These are phyloP conservation scores for Starmerella stellata DNA, from an alignment of 805 yeast species.

Conservation along the genomic window DNA sequence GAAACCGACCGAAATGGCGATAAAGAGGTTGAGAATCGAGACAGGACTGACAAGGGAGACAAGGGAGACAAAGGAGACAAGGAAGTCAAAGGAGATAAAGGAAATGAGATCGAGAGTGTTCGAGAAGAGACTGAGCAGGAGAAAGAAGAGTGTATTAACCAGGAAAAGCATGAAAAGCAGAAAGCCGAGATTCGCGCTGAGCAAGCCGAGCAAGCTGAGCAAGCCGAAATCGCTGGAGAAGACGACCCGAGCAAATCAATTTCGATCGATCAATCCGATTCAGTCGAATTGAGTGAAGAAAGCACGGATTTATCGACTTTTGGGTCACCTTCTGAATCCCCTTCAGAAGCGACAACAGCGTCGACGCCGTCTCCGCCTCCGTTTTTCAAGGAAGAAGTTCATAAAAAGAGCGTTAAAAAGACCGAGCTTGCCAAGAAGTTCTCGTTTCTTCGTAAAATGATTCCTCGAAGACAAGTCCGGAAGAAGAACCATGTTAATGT, in stretches of 20 bases:
- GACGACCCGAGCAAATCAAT: background rate
- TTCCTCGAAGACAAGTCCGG: background rate
- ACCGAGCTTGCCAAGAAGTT: background rate
- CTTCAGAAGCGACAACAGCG: background rate
- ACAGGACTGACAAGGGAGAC: background rate
- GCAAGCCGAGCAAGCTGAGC: too few relatives aligned
- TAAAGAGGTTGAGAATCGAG: too few relatives aligned
- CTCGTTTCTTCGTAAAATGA: conserved; percentile 2
- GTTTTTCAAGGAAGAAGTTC: background rate
- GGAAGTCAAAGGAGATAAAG: background rate
- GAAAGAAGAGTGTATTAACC: background rate
- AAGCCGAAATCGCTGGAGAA: background rate
- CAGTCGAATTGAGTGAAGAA: background rate
- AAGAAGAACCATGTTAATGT: background rate
- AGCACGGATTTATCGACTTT: background rate
- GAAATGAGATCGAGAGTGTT: background rate
- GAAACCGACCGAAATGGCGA: too few relatives aligned
- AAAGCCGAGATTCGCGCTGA: too few relatives aligned
- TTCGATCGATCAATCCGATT: background rate
- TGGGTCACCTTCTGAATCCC: background rate
- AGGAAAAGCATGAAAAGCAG: too few relatives aligned
- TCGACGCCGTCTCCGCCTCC: background rate
- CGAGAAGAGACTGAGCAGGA: background rate
- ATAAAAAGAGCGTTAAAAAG: background rate
- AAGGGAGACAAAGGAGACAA: background rate